Percentiles rank a stretch among this genome's conserved stretches.
These are phyloP conservation scores for Lentinus brumalis DNA, from an alignment of 768 basidiomycete species.

Conservation along the genomic window DNA sequence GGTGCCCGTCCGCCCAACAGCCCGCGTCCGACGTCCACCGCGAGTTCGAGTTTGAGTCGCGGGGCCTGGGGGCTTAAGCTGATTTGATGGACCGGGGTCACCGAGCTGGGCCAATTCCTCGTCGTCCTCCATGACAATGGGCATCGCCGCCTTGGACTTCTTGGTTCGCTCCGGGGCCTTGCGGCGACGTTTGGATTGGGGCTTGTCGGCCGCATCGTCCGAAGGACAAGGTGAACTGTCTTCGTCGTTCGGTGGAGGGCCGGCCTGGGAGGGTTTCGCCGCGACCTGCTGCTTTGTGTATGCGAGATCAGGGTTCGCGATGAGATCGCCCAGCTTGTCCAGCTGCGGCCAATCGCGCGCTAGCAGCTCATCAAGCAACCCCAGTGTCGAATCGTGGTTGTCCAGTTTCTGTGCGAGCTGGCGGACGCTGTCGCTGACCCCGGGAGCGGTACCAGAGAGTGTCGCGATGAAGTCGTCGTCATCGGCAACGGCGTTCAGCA, in stretches of 20 bases:
- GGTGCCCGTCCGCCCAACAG: neutral
- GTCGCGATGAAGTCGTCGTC: neutral
- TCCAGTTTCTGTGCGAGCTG: neutral
- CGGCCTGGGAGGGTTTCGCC: neutral
- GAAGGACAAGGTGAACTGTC: neutral
- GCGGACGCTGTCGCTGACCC: neutral
- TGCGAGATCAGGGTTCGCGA: neutral
- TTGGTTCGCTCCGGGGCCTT: neutral
- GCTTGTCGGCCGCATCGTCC: neutral
- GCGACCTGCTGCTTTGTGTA: neutral
- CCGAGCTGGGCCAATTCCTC: neutral
- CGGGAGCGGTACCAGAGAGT: neutral
- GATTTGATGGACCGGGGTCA: too few relatives aligned
- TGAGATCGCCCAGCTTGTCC: neutral
- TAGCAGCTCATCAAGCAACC: neutral
- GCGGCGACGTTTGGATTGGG: neutral
- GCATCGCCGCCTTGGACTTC: neutral
- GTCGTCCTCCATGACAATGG: neutral
- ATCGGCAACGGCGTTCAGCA: neutral
- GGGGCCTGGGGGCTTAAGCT: too few relatives aligned
- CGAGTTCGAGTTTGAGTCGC: neutral
- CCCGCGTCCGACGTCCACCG: neutral
- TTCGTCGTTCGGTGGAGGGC: neutral
- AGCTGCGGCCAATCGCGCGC: neutral
- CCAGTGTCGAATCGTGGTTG: neutral